These are phyloP conservation scores for Kodamaea derodonti DNA, from an alignment of 1,139 yeast species.

Conservation along the genomic window DNA sequence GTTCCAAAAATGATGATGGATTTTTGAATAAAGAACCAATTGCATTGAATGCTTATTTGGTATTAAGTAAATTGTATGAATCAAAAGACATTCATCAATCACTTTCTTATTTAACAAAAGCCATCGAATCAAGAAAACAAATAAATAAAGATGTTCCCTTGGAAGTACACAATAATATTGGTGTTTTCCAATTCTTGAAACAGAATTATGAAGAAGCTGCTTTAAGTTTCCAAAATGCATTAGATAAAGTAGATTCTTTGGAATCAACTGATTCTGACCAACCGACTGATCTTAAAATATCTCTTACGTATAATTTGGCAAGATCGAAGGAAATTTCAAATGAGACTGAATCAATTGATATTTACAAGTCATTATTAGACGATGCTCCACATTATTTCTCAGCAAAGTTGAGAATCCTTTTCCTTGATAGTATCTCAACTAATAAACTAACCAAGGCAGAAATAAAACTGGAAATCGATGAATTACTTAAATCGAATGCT, in stretches of 20 bases:
- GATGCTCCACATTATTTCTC: conserved; percentile 70
- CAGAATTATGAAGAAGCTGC: conserved; percentile 48
- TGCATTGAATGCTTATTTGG: conserved; percentile 63
- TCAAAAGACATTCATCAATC: conserved; percentile 55
- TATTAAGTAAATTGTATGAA: conserved; percentile 68
- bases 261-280: conserved; percentile 25
- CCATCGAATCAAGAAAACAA: conserved; percentile 48
- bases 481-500: conserved; percentile 50
- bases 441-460: conserved; percentile 36
- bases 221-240: conserved; percentile 48
- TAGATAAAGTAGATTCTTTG: conserved; percentile 19
- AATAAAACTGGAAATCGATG: conserved; percentile 49
- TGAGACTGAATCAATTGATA: conserved; percentile 41
- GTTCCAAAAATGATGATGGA: conserved; percentile 23
- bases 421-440: conserved; percentile 40
- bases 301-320: conserved; percentile 60
- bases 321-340: conserved; percentile 53
- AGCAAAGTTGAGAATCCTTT: conserved; percentile 70
- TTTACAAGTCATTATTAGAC: conserved; percentile 54
- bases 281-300: conserved; percentile 34
- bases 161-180: conserved; percentile 77
- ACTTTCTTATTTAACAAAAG: conserved; percentile 52
- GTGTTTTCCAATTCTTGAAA: conserved; percentile 73
- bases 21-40: conserved; percentile 54
- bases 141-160: conserved; percentile 52